Evolutionary conservation across 768 basidiomycete species (phyloP).

Genomic region (Boletus eberwhitei): DNA sequence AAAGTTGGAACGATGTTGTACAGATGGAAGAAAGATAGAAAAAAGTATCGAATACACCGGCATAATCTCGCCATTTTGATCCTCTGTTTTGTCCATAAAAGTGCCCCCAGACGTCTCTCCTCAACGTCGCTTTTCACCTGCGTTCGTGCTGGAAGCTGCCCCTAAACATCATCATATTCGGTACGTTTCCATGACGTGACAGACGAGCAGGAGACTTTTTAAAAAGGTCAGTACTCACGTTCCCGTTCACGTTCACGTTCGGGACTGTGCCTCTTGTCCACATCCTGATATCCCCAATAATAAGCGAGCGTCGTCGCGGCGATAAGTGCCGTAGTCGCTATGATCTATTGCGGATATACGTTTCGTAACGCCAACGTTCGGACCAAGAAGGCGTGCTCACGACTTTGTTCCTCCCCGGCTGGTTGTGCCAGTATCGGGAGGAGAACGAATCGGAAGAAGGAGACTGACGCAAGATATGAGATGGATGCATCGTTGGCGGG

Average conservation of each 20-base stretch:
- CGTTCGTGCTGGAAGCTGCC: slow-evolving; percentile 7
- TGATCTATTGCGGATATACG: slow-evolving; percentile 20
- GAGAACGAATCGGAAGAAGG: slow-evolving; percentile 24
- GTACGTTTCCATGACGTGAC: not conserved
- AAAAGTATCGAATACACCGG: slow-evolving; percentile 25
- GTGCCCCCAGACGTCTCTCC: not conserved
- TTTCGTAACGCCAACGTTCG: no score
- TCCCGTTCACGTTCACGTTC: slow-evolving; percentile 19
- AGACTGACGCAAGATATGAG: slow-evolving; percentile 21
- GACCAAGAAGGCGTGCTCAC: slow-evolving; percentile 12
- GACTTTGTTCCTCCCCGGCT: slow-evolving; percentile 32
- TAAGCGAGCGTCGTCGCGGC: slow-evolving; percentile 32
- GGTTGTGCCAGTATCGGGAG: slow-evolving; percentile 33
- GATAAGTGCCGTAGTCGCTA: slow-evolving; percentile 27
- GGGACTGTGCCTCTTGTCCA: slow-evolving; percentile 30
- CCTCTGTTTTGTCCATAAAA: not conserved
- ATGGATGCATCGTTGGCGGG: slow-evolving; percentile 22
- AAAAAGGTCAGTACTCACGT: slow-evolving; percentile 7
- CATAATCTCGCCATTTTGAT: slow-evolving; percentile 6
- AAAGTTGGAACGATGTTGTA: slow-evolving; percentile 5
- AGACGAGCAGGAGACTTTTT: no score
- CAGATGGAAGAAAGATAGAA: slow-evolving; percentile 1
- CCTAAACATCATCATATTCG: slow-evolving; percentile 3
- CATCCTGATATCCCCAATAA: slow-evolving; percentile 36
- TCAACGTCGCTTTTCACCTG: slow-evolving; percentile 27